Evolutionary conservation across 2,329 filamentous ascomycete species (phyloP).

Genomic region (Neophaeococcomyces aloes): DNA sequence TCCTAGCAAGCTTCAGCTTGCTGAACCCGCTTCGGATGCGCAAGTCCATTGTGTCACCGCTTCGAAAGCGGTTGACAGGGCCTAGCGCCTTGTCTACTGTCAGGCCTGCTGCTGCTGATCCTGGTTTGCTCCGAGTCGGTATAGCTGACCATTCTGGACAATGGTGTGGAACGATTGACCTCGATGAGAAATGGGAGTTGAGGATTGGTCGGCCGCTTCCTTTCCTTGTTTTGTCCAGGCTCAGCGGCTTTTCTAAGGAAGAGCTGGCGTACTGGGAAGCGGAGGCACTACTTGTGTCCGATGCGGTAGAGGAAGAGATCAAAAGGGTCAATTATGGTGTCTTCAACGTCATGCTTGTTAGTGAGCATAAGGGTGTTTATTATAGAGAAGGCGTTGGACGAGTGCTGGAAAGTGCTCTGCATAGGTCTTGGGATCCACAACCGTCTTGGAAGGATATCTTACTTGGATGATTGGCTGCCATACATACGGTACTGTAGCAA

Average conservation of each 20-base stretch:
- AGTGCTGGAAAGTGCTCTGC: conserved; percentile 16
- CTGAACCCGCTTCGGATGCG: conserved; percentile 15
- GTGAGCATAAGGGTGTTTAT: conserved; percentile 16
- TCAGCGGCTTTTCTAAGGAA: conserved; percentile 19
- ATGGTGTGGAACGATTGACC: conserved; percentile 22
- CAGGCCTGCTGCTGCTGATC: conserved; percentile 20
- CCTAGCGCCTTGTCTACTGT: conserved; percentile 21
- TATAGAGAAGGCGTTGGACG: conserved; percentile 20
- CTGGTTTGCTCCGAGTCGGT: conserved; percentile 19
- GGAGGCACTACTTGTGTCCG: conserved; percentile 11
- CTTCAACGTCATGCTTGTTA: conserved; percentile 21
- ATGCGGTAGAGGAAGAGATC: conserved; percentile 18
- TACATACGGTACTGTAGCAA: neutral
- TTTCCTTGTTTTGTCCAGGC: conserved; percentile 20
- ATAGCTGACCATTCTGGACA: conserved; percentile 17
- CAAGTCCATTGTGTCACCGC: conserved; percentile 20
- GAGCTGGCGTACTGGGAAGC: conserved; percentile 19
- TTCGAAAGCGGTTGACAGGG: conserved; percentile 21
- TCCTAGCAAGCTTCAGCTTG: conserved; percentile 16
- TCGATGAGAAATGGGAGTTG: conserved; percentile 15
- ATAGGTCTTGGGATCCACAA: conserved; percentile 15
- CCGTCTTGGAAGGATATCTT: conserved; percentile 21
- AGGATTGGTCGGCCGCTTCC: conserved; percentile 14
- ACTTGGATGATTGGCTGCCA: conserved; percentile 12
- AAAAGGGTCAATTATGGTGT: conserved; percentile 16